These are phyloP conservation scores for Polytrichum formosum DNA, from an alignment of 225 moss, liverwort and hornwort species.

Conservation along the genomic window DNA sequence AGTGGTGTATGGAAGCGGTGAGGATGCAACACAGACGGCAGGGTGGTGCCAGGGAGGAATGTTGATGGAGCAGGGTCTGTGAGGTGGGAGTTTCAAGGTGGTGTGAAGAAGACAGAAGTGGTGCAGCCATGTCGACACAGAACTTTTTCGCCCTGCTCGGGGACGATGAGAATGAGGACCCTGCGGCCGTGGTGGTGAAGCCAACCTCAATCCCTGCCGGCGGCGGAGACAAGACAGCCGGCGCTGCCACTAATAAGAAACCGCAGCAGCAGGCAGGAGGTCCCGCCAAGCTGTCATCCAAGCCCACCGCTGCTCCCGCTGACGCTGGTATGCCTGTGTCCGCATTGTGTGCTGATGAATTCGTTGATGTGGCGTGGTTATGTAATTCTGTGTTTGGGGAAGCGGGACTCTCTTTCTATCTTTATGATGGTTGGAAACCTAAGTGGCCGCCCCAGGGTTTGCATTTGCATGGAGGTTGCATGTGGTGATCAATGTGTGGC, in stretches of 20 bases:
- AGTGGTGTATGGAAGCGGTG: background rate
- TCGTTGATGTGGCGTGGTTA: background rate
- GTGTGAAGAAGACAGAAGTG: conserved; percentile 1
- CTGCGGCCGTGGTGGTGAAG: conserved; percentile 45
- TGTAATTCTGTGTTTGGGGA: too few species aligned
- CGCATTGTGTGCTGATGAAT: background rate
- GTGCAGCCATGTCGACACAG: conserved; percentile 58
- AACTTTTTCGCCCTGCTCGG: conserved; percentile 69
- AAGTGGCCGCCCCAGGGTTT: background rate
- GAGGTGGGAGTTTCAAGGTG: background rate
- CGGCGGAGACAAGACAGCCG: background rate
- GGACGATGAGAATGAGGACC: conserved; percentile 72
- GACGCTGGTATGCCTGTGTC: conserved; percentile 10
- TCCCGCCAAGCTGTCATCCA: conserved; percentile 3
- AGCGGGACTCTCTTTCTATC: too few species aligned
- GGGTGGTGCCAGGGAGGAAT: background rate
- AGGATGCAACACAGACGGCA: background rate
- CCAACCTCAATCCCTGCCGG: conserved; percentile 22
- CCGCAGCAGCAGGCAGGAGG: background rate
- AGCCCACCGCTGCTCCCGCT: background rate
- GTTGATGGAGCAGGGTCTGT: background rate
- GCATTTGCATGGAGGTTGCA: background rate
- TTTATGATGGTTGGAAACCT: background rate
- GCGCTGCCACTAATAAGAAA: background rate
- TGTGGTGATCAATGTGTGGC: background rate